Evolutionary conservation across 257 asterid species (phyloP).

Genomic region (Solanum verrucosum): DNA sequence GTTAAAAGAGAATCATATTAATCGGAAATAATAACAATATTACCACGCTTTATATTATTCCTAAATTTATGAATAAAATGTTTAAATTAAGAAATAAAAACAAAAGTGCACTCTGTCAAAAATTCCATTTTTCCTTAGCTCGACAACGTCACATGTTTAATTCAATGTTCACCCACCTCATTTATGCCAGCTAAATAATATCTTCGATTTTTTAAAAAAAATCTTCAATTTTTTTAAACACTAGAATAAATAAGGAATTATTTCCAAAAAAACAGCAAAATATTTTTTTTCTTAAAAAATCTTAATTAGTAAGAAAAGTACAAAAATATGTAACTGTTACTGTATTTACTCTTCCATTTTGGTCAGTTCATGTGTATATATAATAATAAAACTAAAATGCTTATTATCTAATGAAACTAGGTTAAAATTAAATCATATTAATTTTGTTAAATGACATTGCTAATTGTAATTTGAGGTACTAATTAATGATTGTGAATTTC

Average conservation of each 20-base stretch:
- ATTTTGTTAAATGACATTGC: not conserved
- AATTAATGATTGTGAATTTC: not conserved
- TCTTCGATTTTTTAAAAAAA: not conserved
- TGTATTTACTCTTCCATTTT: not conserved
- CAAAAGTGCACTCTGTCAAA: not conserved
- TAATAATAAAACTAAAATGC: too few species aligned
- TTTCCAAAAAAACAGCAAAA: not conserved
- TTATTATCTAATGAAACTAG: not conserved
- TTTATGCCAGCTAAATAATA: not conserved
- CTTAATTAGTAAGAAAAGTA: not conserved
- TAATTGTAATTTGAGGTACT: not conserved
- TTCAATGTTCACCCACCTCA: not conserved
- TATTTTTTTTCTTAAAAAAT: not conserved
- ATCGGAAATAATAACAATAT: too few species aligned
- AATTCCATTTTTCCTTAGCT: not conserved
- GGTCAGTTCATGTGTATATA: not conserved
- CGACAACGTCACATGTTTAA: not conserved
- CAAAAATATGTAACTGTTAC: not conserved
- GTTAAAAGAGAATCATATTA: not conserved
- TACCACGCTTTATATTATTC: not conserved
- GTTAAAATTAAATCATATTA: not conserved
- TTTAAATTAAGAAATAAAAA: not conserved
- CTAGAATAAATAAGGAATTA: not conserved
- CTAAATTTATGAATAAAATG: not conserved
- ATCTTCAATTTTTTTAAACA: not conserved